Base-by-base conservation (phyloP, 2,329 filamentous ascomycete genomes). In the Phaeoacremonium minimum region DNA sequence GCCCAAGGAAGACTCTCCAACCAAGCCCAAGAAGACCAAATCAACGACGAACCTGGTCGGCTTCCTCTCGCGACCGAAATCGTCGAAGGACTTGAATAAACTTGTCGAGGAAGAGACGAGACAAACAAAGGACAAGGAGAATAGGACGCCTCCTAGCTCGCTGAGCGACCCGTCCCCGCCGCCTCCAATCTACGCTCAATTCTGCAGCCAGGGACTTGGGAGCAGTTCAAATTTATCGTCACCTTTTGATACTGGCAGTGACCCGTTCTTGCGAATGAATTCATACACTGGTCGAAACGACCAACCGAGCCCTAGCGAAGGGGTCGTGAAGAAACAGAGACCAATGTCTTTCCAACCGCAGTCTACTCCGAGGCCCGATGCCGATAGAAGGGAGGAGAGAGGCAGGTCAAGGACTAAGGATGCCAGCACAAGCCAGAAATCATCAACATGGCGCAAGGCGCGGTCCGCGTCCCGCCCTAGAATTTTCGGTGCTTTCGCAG, bases 101-200 rank as follows among this genome's bases (percentile, higher is more conserved):
- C 52, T 68, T 32, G 56, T 57, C 12, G 74, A 77, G 11, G 74
- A 78, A 6, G 67, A 71, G 36, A 60, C 67, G 16, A 68, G 66
- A 28, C 58, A 63, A 28, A 61, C 59, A 18, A 83, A 77, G 50
- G 83, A 91, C 57, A 95, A 95, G 61, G 89, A 95, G 60, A 95
- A 95, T 56, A 75, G 73, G 36, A 82, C 76, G 19, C 87, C 86
- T 4, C 66, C 70, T 1, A 62, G 67, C 40, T 68, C 66, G 4
- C 55, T 65, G 11, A 44, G 42, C 5, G 41, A 36, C 22, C 45
- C 40, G 26, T 39, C 42, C 5, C 46, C 61, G 8, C 69, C 75
- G 14, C 80, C 85, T 3, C 88, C 90, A 16, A 89, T 91, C 38
- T 95, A 87, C 70, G 78, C 85, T 12, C 83, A 93, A 51, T 93